Conservation (phyloP, 805 yeast species). For the Wickerhamomyces xylosicus region DNA sequence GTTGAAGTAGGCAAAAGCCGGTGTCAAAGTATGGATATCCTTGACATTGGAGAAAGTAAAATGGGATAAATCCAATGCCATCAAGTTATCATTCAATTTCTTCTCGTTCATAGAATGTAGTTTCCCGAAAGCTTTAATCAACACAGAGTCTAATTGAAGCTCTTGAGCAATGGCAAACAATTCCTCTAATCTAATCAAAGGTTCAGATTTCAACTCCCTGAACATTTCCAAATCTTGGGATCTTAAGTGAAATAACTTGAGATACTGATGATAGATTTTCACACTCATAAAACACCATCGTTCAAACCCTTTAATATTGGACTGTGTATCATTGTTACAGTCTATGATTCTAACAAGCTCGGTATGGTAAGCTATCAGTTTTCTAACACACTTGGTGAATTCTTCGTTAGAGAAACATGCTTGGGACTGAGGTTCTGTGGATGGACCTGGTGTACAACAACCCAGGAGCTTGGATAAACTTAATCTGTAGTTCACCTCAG, state of each 20-base stretch:
- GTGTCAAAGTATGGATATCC: constrained; percentile 5
- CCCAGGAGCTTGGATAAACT: constrained; percentile 10
- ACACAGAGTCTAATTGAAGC: neutral
- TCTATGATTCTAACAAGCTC: constrained; percentile 2
- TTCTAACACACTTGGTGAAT: constrained; percentile 5
- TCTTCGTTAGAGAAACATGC: neutral
- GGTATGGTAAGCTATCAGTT: constrained; percentile 12
- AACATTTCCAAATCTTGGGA: constrained; percentile 6
- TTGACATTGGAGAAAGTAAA: constrained; percentile 11
- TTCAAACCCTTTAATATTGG: neutral
- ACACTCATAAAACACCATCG: constrained; percentile 8
- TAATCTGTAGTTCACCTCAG: constrained; percentile 10
- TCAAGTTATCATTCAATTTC: neutral
- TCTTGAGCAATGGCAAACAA: neutral
- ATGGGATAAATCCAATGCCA: constrained; percentile 1
- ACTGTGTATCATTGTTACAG: neutral
- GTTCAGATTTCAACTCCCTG: constrained; percentile 8
- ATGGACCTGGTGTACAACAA: constrained; percentile 6
- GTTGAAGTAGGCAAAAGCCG: constrained; percentile 12
- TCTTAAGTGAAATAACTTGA: constrained; percentile 4
- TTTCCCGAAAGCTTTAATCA: neutral
- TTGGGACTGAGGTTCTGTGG: neutral
- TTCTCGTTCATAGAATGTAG: neutral
- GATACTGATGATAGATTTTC: constrained; percentile 7
- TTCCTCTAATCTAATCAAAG: constrained; percentile 6